Evolutionary conservation across 352 stramenopile species (phyloP).

Genomic region (Pythium plurisporium): DNA sequence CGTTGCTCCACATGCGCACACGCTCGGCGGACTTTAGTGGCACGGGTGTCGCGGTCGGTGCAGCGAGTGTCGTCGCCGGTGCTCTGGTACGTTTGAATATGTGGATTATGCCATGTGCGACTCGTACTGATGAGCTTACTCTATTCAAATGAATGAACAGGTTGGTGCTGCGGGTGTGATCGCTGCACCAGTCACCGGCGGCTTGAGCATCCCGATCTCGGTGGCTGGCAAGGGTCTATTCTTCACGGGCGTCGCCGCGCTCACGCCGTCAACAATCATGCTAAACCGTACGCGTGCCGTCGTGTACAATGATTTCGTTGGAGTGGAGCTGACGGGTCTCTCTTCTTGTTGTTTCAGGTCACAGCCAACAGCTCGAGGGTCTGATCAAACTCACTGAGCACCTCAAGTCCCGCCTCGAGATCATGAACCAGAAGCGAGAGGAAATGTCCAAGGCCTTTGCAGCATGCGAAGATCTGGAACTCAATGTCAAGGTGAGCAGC

Average conservation of each 20-base stretch:
- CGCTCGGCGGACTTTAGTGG: conserved; percentile 82
- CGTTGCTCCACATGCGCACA: conserved; percentile 73
- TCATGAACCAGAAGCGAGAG: conserved; percentile 79
- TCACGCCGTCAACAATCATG: conserved; percentile 85
- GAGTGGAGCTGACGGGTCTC: too few species aligned
- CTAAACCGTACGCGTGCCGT: conserved; percentile 81
- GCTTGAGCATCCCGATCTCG: conserved; percentile 80
- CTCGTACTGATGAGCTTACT: background rate
- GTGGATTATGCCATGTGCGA: too few species aligned
- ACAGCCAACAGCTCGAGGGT: conserved; percentile 76
- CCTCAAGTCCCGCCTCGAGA: conserved; percentile 80
- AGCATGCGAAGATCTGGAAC: conserved; percentile 62
- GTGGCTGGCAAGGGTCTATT: conserved; percentile 83
- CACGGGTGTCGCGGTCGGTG: conserved; percentile 74
- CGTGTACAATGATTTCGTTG: too few species aligned
- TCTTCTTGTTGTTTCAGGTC: conserved; percentile 34
- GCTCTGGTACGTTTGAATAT: conserved; percentile 49
- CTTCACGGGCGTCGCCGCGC: conserved; percentile 64
- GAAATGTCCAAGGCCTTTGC: conserved; percentile 72
- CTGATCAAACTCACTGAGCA: conserved; percentile 72
- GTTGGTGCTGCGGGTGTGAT: conserved; percentile 68
- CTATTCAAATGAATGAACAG: conserved; percentile 25
- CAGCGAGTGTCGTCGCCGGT: conserved; percentile 74
- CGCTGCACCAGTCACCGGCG: conserved; percentile 68
- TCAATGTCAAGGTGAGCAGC: conserved; percentile 66